Conservation (phyloP, 768 basidiomycete species). For the Clitopilus hobsonii region DNA sequence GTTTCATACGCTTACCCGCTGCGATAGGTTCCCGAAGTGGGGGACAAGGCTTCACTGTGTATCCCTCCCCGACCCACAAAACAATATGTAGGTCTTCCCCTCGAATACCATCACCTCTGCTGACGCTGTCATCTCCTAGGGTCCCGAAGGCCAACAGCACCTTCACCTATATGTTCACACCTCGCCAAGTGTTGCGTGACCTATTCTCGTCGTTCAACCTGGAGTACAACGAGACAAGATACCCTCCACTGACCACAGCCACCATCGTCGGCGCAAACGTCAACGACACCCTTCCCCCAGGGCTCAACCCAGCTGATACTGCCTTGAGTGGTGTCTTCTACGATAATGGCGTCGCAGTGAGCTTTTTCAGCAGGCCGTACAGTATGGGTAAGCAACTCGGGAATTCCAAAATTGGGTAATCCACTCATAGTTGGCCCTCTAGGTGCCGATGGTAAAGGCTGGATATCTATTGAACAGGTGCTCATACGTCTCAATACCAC, state of each 20-base stretch:
- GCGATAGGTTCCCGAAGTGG: conserved; percentile 32
- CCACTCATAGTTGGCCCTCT: background rate
- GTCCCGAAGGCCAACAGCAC: conserved; percentile 15
- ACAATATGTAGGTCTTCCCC: conserved; percentile 25
- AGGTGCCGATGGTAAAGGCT: conserved; percentile 28
- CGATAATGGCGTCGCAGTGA: conserved; percentile 25
- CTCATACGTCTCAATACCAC: conserved; percentile 31
- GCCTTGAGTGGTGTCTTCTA: conserved; percentile 23
- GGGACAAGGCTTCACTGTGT: conserved; percentile 32
- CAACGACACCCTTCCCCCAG: conserved; percentile 19
- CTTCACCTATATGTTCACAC: conserved; percentile 31
- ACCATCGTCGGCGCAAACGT: conserved; percentile 13
- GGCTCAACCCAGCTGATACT: conserved; percentile 17
- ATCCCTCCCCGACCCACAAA: conserved; percentile 21
- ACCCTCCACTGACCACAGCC: conserved; percentile 20
- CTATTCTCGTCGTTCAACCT: conserved; percentile 28
- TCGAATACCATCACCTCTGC: background rate
- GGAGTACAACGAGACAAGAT: conserved; percentile 7
- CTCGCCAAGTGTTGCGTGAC: conserved; percentile 21
- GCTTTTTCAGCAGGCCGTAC: conserved; percentile 20
- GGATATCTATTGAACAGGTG: conserved; percentile 27
- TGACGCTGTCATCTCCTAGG: conserved; percentile 9
- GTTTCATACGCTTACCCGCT: background rate
- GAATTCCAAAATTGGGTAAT: background rate
- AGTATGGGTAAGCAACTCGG: conserved; percentile 16